A percentile compares a stretch with the other conserved stretches of the same genome.
Evolutionary conservation across 2,329 filamentous ascomycete species (phyloP).

Genomic region (Dactylellina parvicollis): DNA sequence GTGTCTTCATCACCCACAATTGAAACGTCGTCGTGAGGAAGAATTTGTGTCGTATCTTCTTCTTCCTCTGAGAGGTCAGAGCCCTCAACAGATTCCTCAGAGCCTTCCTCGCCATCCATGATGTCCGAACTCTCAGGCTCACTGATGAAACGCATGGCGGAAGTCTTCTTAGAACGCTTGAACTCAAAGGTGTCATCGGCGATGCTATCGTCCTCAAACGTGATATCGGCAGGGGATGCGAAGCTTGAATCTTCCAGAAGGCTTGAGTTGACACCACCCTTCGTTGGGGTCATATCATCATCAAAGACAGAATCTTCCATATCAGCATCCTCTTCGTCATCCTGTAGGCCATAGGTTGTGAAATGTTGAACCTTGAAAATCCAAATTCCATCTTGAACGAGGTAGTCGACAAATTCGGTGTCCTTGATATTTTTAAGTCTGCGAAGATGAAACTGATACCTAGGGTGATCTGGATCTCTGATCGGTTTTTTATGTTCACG

Average conservation of each 20-base stretch:
- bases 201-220: constrained; percentile 53
- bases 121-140: constrained; percentile 64
- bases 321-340: constrained; percentile 69
- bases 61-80: constrained; percentile 50
- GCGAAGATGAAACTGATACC: constrained; percentile 82
- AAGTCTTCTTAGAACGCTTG: constrained; percentile 61
- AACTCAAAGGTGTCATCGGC: constrained; percentile 69
- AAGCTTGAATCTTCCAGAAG: constrained; percentile 46
- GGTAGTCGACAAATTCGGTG: constrained; percentile 84
- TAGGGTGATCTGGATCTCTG: constrained; percentile 66
- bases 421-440: constrained; percentile 80
- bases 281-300: constrained; percentile 54
- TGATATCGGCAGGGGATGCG: constrained; percentile 57
- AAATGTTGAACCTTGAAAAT: constrained; percentile 94
- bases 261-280: constrained; percentile 55
- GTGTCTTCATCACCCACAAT: constrained; percentile 71
- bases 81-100: constrained; percentile 42
- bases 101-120: constrained; percentile 60
- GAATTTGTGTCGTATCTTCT: constrained; percentile 47
- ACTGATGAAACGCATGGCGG: constrained; percentile 66
- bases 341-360: constrained; percentile 88
- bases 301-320: constrained; percentile 44
- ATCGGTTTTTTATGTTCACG: constrained; percentile 65
- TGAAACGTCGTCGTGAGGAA: constrained; percentile 66
- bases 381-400: constrained; percentile 84